Evolutionary conservation across 768 basidiomycete genomes (phyloP).

Genomic region (Baorangia bicolor): DNA sequence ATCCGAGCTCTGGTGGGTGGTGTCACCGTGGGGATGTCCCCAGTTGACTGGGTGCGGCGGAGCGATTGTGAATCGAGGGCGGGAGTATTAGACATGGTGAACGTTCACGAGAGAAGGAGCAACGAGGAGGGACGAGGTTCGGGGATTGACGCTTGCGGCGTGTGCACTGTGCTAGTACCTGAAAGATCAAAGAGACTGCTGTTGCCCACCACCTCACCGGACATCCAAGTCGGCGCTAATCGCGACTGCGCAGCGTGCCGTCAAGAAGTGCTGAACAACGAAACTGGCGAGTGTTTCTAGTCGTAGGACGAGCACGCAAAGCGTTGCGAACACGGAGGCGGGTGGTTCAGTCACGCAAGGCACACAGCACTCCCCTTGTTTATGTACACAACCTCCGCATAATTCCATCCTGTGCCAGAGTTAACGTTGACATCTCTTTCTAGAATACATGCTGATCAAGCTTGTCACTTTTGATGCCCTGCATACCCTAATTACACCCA

Average conservation of each 20-base stretch:
- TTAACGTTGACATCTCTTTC: neutral
- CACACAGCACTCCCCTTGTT: constrained; percentile 11
- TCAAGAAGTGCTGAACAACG: constrained; percentile 1
- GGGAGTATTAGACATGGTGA: constrained; percentile 29
- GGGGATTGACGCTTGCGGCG: constrained; percentile 33
- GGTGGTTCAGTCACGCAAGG: constrained; percentile 3
- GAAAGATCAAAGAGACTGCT: constrained; percentile 13
- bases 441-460: constrained; percentile 46
- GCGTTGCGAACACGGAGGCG: constrained; percentile 5
- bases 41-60: constrained; percentile 36
- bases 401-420: neutral
- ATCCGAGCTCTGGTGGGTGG: constrained; percentile 29
- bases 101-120: constrained; percentile 15
- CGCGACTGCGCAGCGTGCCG: constrained; percentile 9
- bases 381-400: constrained; percentile 12
- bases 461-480: constrained; percentile 79
- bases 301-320: constrained; percentile 12
- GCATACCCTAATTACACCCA: constrained; percentile 71
- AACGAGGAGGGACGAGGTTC: constrained; percentile 14
- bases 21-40: constrained; percentile 29
- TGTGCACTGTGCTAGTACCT: constrained; percentile 18
- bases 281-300: neutral
- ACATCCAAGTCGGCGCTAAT: constrained; percentile 21
- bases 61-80: constrained; percentile 33
- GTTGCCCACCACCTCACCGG: constrained; percentile 15